Conservation (phyloP, 495 filamentous ascomycete species). For the Glarea lozoyensis region DNA sequence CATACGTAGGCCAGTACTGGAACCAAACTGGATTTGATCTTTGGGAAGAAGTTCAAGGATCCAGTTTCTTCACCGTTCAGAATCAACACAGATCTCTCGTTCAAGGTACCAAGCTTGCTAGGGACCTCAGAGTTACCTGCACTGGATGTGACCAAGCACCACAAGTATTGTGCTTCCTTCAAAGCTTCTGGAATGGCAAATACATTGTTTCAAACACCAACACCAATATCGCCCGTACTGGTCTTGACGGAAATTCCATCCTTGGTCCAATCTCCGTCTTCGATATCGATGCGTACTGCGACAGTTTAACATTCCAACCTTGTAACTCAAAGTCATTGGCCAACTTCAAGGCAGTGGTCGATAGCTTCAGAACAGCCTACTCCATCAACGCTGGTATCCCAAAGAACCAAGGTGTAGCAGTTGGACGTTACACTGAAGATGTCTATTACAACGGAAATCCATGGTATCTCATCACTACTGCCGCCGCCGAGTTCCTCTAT, state of each 20-base stretch:
- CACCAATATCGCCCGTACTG: constrained; percentile 29
- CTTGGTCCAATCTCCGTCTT: constrained; percentile 37
- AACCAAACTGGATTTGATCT: constrained; percentile 39
- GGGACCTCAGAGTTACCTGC: constrained; percentile 27
- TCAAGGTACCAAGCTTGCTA: constrained; percentile 20
- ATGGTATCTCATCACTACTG: constrained; percentile 40
- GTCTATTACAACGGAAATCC: constrained; percentile 39
- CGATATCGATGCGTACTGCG: constrained; percentile 38
- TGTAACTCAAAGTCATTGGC: constrained; percentile 37
- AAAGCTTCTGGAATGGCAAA: constrained; percentile 40
- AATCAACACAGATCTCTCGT: constrained; percentile 38
- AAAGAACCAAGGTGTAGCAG: constrained; percentile 38
- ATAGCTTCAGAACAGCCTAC: constrained; percentile 38
- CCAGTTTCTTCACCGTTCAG: constrained; percentile 53
- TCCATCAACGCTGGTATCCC: constrained; percentile 34
- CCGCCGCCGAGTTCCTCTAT: constrained; percentile 54
- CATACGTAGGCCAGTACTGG: constrained; percentile 38
- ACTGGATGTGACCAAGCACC: constrained; percentile 36
- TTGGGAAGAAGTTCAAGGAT: constrained; percentile 45
- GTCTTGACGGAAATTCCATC: constrained; percentile 38
- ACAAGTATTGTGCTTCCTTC: constrained; percentile 41
- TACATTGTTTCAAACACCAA: constrained; percentile 35
- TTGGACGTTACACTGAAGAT: constrained; percentile 57
- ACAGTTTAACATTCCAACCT: constrained; percentile 40
- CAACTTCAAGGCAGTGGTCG: constrained; percentile 39